phyloP scores from a whole-genome alignment of 371 early-diverging fungal species.

The Mortierella sp. region DNA sequence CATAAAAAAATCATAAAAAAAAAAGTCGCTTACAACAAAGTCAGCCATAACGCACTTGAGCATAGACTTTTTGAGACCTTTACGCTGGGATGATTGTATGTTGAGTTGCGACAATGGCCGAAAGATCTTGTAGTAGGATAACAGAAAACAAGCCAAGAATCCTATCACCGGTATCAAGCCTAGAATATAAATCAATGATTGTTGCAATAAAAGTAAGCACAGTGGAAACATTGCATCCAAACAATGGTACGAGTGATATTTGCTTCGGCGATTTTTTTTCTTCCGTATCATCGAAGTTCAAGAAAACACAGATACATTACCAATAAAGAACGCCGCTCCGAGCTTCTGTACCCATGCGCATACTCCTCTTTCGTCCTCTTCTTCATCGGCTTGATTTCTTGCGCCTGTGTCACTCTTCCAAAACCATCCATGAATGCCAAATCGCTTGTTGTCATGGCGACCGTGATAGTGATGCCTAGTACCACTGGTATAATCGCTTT shows the following conservation, averaged over 20 bases:
- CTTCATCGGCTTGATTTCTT: not conserved
- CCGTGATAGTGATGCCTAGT: not conserved
- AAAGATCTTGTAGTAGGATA: constrained; percentile 22
- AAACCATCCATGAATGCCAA: not conserved
- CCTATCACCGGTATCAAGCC: constrained; percentile 26
- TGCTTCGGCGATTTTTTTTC: too few relatives aligned
- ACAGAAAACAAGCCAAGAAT: not conserved
- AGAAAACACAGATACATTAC: not conserved
- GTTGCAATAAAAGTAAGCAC: not conserved
- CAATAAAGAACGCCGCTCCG: constrained; percentile 23
- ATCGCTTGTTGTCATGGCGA: not conserved
- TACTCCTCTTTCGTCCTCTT: not conserved
- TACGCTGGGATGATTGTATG: constrained; percentile 5
- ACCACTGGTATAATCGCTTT: not conserved
- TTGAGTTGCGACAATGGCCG: constrained; percentile 21
- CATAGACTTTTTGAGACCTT: constrained; percentile 5
- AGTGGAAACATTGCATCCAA: not conserved
- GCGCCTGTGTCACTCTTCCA: not conserved
- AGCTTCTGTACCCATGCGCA: not conserved
- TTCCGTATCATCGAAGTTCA: too few relatives aligned
- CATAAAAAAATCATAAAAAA: not conserved
- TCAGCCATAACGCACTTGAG: constrained; percentile 8
- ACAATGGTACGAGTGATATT: not conserved
- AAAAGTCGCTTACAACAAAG: constrained; percentile 8
- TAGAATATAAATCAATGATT: constrained; percentile 4